These are phyloP conservation scores for Talaromyces albobiverticillius DNA, from an alignment of 2,329 filamentous ascomycete species.

Conservation along the genomic window DNA sequence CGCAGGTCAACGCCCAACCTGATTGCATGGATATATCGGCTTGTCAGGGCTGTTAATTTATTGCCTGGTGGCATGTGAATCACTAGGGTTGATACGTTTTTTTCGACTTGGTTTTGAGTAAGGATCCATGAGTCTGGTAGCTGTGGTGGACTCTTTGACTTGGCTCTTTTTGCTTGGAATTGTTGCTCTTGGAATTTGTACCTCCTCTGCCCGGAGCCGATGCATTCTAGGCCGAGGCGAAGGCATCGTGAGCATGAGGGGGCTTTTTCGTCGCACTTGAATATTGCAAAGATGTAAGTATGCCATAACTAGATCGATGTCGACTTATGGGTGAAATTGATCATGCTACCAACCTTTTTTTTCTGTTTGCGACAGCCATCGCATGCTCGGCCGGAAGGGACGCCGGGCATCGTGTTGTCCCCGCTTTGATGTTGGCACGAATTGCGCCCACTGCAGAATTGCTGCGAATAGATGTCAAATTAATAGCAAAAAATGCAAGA, in stretches of 20 bases:
- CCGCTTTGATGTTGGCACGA: not conserved
- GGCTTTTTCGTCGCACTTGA: conserved; percentile 48
- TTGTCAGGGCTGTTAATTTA: conserved; percentile 28
- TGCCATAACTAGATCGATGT: not conserved
- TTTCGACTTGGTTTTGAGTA: not conserved
- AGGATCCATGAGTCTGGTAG: not conserved
- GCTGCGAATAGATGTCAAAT: no score
- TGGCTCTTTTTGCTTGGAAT: not conserved
- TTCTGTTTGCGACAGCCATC: conserved; percentile 53
- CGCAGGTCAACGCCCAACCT: conserved; percentile 41
- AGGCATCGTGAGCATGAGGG: conserved; percentile 48
- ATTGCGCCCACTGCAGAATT: no score
- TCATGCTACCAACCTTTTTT: conserved; percentile 46
- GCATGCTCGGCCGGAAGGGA: conserved; percentile 51
- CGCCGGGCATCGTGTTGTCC: conserved; percentile 48
- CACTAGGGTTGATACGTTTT: not conserved
- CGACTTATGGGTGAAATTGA: not conserved
- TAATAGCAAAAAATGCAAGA: no score
- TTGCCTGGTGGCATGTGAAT: conserved; percentile 28
- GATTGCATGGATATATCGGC: conserved; percentile 32
- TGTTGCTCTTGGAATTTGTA: conserved; percentile 49
- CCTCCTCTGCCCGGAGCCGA: conserved; percentile 47
- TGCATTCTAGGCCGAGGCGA: conserved; percentile 44
- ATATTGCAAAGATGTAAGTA: not conserved
- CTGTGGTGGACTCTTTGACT: not conserved